Conservation (phyloP, 805 yeast genomes). For the Starmerella floris region DNA sequence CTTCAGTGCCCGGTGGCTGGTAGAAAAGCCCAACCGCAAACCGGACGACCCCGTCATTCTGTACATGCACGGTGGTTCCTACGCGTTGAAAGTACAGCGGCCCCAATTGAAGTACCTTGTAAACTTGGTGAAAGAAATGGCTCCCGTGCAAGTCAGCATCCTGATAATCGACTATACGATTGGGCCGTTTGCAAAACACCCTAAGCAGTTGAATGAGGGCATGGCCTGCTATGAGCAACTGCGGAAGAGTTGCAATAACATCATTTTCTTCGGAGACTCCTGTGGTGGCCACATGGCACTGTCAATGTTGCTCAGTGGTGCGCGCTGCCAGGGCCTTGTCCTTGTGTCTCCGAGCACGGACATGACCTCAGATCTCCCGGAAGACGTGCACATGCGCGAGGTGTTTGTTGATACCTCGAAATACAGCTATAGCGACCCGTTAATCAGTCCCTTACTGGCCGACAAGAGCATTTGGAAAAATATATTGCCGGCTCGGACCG, state of each 20-base stretch:
- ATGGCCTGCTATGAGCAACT: constrained; percentile 18
- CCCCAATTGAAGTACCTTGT: constrained; percentile 18
- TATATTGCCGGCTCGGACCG: constrained; percentile 13
- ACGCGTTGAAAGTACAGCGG: constrained; percentile 15
- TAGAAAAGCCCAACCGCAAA: constrained; percentile 18
- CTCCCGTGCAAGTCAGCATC: constrained; percentile 18
- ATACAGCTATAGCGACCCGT: constrained; percentile 12
- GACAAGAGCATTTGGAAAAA: constrained; percentile 11
- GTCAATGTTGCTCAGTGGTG: constrained; percentile 10
- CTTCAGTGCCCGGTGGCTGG: constrained; percentile 21
- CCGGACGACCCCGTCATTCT: constrained; percentile 22
- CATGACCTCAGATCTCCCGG: constrained; percentile 5
- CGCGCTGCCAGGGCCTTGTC: constrained; percentile 8
- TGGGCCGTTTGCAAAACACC: constrained; percentile 19
- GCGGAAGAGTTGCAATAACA: constrained; percentile 14
- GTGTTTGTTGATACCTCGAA: constrained; percentile 6
- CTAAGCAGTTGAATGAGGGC: constrained; percentile 24
- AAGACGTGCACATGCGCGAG: constrained; percentile 12
- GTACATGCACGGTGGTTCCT: constrained; percentile 25
- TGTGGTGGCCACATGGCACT: constrained; percentile 26
- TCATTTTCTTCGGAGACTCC: constrained; percentile 26
- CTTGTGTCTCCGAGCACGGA: constrained; percentile 19
- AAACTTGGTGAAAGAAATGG: constrained; percentile 7
- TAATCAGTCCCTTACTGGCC: constrained; percentile 13
- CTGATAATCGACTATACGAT: constrained; percentile 25